These are phyloP conservation scores for Globisporangium lucens DNA, from an alignment of 352 stramenopile species.

Conservation along the genomic window DNA sequence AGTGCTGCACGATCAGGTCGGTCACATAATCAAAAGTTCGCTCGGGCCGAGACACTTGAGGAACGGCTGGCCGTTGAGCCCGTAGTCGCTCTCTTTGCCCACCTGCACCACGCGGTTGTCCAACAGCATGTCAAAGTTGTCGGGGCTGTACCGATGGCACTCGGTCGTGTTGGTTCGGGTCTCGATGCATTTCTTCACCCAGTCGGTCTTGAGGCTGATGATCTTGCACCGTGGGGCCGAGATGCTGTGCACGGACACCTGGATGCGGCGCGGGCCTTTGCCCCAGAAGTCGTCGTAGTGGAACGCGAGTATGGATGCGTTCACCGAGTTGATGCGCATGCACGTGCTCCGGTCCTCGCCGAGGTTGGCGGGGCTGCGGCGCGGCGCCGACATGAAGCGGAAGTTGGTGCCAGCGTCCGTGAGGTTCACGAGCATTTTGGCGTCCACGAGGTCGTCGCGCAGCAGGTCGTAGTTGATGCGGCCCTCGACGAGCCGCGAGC, in stretches of 20 bases:
- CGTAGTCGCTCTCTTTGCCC: conserved; percentile 11
- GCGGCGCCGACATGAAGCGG: conserved; percentile 25
- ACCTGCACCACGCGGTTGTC: conserved; percentile 10
- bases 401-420: conserved; percentile 15
- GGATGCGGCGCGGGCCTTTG: conserved; percentile 22
- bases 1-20: conserved; percentile 20
- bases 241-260: conserved; percentile 11
- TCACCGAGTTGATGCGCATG: conserved; percentile 35
- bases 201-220: conserved; percentile 19
- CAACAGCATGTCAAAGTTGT: conserved; percentile 21
- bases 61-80: conserved; percentile 4
- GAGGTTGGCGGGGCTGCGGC: conserved; percentile 25
- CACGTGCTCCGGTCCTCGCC: conserved; percentile 35
- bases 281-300: conserved; percentile 44
- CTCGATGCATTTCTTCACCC: conserved; percentile 11
- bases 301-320: conserved; percentile 23
- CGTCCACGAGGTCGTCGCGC: conserved; percentile 13
- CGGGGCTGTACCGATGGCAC: conserved; percentile 22
- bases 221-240: conserved; percentile 12
- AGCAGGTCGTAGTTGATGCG: conserved; percentile 25
- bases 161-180: conserved; percentile 8
- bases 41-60: conserved; percentile 16
- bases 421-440: conserved; percentile 13
- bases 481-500: conserved; percentile 12
- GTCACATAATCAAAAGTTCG: conserved; percentile 19